These are phyloP conservation scores for Mrakia gelida DNA, from an alignment of 768 basidiomycete species.

Conservation along the genomic window DNA sequence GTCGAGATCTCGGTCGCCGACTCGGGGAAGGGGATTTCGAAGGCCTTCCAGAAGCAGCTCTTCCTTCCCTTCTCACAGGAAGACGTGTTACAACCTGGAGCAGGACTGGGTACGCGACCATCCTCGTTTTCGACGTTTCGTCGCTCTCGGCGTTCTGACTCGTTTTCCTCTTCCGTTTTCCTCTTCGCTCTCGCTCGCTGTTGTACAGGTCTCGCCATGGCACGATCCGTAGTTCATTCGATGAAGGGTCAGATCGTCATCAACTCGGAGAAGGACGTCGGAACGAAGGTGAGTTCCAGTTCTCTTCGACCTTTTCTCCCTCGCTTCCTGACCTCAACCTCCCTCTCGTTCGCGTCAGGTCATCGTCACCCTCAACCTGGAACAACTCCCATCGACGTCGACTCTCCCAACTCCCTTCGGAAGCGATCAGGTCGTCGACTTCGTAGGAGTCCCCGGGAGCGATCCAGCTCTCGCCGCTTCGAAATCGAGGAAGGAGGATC, in stretches of 20 bases:
- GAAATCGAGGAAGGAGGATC: background rate
- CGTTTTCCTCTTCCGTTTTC: background rate
- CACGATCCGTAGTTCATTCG: background rate
- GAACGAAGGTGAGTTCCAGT: background rate
- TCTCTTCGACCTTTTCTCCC: too few species aligned
- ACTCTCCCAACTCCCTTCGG: background rate
- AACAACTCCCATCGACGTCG: background rate
- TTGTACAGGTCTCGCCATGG: background rate
- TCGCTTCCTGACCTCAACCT: too few species aligned
- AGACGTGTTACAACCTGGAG: background rate
- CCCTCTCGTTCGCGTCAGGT: too few species aligned
- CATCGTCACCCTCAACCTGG: background rate
- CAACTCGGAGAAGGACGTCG: slow-evolving; percentile 8
- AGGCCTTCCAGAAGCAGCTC: background rate
- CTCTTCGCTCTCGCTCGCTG: background rate
- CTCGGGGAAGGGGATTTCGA: background rate
- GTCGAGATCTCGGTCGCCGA: slow-evolving; percentile 1
- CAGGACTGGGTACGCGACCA: background rate
- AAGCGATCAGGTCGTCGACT: background rate
- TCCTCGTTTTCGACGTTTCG: background rate
- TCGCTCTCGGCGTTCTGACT: background rate
- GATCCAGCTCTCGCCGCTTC: background rate
- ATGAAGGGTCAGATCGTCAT: background rate
- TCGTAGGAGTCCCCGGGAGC: background rate
- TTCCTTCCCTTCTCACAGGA: slow-evolving; percentile 9